A percentile compares a stretch with the other conserved stretches of the same genome.
Evolutionary conservation across 2,329 filamentous ascomycete species (phyloP).

Genomic region (Diaporthe longicolla): DNA sequence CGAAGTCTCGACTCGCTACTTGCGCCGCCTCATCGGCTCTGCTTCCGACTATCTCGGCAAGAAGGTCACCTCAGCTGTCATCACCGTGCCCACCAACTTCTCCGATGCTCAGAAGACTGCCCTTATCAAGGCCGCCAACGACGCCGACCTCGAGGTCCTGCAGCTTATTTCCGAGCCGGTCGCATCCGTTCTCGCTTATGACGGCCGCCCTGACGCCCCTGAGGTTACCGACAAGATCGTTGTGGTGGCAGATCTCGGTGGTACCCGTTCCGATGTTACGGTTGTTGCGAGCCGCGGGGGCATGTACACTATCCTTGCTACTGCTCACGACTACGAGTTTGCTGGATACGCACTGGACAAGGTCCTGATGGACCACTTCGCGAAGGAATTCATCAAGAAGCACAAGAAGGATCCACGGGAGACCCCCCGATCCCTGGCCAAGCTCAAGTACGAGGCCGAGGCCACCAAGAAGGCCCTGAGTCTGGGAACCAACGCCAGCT

Average conservation of each 20-base stretch:
- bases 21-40: slow-evolving; percentile 84
- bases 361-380: slow-evolving; percentile 94
- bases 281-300: slow-evolving; percentile 92
- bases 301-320: slow-evolving; percentile 96
- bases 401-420: slow-evolving; percentile 89
- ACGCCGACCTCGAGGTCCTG: slow-evolving; percentile 87
- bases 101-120: slow-evolving; percentile 87
- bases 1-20: slow-evolving; percentile 87
- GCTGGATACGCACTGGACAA: slow-evolving; percentile 89
- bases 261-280: slow-evolving; percentile 91
- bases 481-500: slow-evolving; percentile 87
- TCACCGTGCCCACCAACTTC: slow-evolving; percentile 96
- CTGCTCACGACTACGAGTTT: slow-evolving; percentile 95
- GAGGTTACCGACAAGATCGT: slow-evolving; percentile 86
- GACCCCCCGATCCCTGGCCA: slow-evolving; percentile 86
- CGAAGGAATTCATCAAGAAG: slow-evolving; percentile 99
- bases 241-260: slow-evolving; percentile 93
- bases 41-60: slow-evolving; percentile 95
- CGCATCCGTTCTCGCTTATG: slow-evolving; percentile 90
- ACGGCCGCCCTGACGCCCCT: slow-evolving; percentile 82
- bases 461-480: slow-evolving; percentile 92
- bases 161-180: slow-evolving; percentile 95
- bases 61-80: slow-evolving; percentile 92
- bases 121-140: slow-evolving; percentile 81
- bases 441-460: slow-evolving; percentile 93